A percentile compares a stretch with the other conserved stretches of the same genome.
Conservation (phyloP, 2,329 filamentous ascomycete species). For the Salinomyces thailandicus region DNA sequence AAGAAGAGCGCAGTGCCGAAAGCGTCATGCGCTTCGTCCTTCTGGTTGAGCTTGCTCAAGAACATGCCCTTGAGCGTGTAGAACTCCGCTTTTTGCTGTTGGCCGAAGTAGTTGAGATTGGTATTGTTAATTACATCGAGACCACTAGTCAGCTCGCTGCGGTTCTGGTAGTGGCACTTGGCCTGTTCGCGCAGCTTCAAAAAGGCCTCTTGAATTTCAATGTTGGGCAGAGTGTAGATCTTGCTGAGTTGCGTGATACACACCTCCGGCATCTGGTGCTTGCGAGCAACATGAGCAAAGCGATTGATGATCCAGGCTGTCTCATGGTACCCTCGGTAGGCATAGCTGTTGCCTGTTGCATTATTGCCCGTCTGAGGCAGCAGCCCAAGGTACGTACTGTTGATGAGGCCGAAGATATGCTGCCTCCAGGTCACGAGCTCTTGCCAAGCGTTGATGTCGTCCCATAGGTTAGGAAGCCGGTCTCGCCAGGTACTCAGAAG, state of each 20-base stretch:
- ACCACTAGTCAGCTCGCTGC: slow-evolving; percentile 79
- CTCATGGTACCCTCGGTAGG: slow-evolving; percentile 95
- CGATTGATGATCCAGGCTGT: slow-evolving; percentile 99
- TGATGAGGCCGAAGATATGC: slow-evolving; percentile 97
- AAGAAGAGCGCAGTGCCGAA: slow-evolving; percentile 94
- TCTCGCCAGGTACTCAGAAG: slow-evolving; percentile 93
- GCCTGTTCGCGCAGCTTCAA: slow-evolving; percentile 96
- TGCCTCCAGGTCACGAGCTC: slow-evolving; percentile 99
- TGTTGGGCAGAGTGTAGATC: slow-evolving; percentile 97
- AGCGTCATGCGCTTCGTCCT: slow-evolving; percentile 82
- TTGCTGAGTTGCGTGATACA: slow-evolving; percentile 95
- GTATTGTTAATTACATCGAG: slow-evolving; percentile 99
- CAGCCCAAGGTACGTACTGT: slow-evolving; percentile 79
- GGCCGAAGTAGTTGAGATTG: slow-evolving; percentile 95
- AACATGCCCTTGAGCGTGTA: slow-evolving; percentile 99
- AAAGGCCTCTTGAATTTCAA: slow-evolving; percentile 98
- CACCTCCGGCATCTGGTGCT: slow-evolving; percentile 91
- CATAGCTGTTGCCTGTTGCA: slow-evolving; percentile 81
- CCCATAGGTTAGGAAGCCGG: slow-evolving; percentile 92
- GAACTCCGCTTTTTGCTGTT: slow-evolving; percentile 94
- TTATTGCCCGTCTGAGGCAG: slow-evolving; percentile 66
- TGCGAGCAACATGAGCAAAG: slow-evolving; percentile 93
- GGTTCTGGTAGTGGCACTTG: slow-evolving; percentile 96
- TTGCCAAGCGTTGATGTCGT: slow-evolving; percentile 98
- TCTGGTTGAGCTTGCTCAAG: slow-evolving; percentile 82